Evolutionary conservation across 78 protist species (phyloP).

Genomic region (Fonticula alba): DNA sequence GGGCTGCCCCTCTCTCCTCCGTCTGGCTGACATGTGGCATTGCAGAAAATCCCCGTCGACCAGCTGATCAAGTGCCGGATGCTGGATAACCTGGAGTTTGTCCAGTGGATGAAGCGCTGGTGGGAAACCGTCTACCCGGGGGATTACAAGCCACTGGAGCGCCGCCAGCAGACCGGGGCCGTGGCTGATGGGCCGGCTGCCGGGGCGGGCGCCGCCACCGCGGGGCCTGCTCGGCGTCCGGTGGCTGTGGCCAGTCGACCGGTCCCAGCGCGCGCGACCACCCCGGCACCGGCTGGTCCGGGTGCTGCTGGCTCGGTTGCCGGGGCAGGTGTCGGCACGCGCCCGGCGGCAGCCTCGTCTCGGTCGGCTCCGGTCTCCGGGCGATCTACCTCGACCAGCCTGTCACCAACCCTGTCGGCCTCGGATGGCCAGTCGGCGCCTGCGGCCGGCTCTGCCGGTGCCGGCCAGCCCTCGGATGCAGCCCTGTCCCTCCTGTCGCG

Average conservation of each 20-base stretch:
- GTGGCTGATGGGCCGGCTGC: background rate
- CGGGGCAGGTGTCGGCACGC: too few species aligned
- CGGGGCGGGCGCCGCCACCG: background rate
- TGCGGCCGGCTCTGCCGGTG: too few species aligned
- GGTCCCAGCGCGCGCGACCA: background rate
- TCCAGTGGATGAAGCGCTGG: constrained; percentile 71
- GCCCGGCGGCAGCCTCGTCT: too few species aligned
- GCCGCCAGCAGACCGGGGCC: background rate
- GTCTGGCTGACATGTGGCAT: background rate
- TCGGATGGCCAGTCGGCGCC: too few species aligned
- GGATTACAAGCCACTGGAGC: background rate
- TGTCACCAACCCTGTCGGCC: too few species aligned
- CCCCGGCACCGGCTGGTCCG: background rate
- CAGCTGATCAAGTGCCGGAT: constrained; percentile 49
- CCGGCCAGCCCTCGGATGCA: too few species aligned
- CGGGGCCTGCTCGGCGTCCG: background rate
- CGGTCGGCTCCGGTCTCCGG: too few species aligned
- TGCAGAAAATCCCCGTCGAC: constrained; percentile 39
- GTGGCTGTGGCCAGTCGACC: background rate
- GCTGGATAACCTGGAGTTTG: constrained; percentile 78
- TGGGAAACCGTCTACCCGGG: background rate
- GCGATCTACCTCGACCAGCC: too few species aligned
- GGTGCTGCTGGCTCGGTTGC: background rate
- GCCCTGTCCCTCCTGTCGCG: too few species aligned
- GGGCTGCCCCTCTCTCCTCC: too few species aligned